Evolutionary conservation across 1,284 basidiomycete genomes (phyloP), one percentile per base, ranked within the genome.

Genomic region (Mycena citricolor): DNA sequence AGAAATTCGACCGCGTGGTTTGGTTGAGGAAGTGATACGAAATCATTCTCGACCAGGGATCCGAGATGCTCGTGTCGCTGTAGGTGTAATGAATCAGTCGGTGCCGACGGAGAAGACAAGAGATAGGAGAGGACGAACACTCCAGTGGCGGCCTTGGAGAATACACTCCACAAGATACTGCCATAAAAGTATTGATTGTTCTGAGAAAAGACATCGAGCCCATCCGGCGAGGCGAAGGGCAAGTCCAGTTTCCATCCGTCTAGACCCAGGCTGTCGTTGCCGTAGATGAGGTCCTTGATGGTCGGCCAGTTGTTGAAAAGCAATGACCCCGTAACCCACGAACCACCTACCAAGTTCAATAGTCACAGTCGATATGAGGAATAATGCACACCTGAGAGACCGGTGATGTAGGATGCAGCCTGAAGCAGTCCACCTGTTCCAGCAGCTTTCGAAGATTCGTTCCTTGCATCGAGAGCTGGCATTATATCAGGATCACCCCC

Each of bases 361-460:
- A 40, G 37, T 22, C 5, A 26, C 8, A 36, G 24, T 19, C 8
- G 19, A 22, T 37, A 38, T 14, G 39, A 44, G 24, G 33, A 4
- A 38, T 33, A 29, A 4, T 29, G 29, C 65, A 38, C 46, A 77
- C 83, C 83, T 42, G 81, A 84, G 1, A 85, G 66, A 1, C 73
- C 81, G 8, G 75, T 60, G 23, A 84, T 59, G 62, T 86, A 86
- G 2, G 77, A 77, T 10, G 76, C 58, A 21, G 82, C 77, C 57
- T 86, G 83, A 29, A 85, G 63, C 1, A 86, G 60, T 3, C 84
- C 84, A 4, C 82, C 85, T 0, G 82, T 83, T 5, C 81, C 81
- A 3, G 63, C 68, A 2, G 62, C 54, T 54, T 74, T 76, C 13
- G 81, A 66, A n/a, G 74, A 68, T 2, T 62, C 57, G 49, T 86